Evolutionary conservation across 2,329 filamentous ascomycete species (phyloP).

Genomic region (Graphiopsis chlorocephala): DNA sequence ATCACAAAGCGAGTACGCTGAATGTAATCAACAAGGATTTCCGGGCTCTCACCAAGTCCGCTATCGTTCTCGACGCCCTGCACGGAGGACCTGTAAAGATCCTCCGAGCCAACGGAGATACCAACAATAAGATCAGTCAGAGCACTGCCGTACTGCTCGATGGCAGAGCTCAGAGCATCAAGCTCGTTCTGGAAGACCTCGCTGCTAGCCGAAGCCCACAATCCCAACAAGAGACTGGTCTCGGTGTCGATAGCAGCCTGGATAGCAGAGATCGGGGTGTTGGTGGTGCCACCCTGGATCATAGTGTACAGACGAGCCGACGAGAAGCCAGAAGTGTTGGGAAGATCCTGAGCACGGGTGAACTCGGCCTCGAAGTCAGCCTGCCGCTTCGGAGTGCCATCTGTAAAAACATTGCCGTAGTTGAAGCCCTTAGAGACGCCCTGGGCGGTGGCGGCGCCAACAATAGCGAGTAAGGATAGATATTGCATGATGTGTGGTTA

Average conservation of each 20-base stretch:
- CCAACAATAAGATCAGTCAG: constrained; percentile 63
- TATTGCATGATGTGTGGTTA: constrained; percentile 2
- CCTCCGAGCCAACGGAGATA: constrained; percentile 84
- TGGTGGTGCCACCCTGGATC: constrained; percentile 65
- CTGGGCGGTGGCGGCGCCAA: constrained; percentile 36
- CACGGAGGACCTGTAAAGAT: constrained; percentile 65
- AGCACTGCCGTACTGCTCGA: constrained; percentile 63
- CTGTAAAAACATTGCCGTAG: constrained; percentile 63
- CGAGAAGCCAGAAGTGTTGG: constrained; percentile 64
- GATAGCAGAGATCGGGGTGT: constrained; percentile 65
- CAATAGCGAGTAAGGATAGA: constrained; percentile 29
- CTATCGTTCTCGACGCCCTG: constrained; percentile 63
- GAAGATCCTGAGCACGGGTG: constrained; percentile 61
- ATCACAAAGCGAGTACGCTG: constrained; percentile 63
- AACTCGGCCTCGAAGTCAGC: constrained; percentile 70
- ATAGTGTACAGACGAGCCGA: constrained; percentile 74
- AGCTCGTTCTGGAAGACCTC: constrained; percentile 69
- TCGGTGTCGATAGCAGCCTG: constrained; percentile 78
- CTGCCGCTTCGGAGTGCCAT: constrained; percentile 59
- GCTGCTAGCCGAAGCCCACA: constrained; percentile 61
- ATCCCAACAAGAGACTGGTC: constrained; percentile 73
- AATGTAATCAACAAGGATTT: constrained; percentile 67
- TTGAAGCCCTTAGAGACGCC: constrained; percentile 62
- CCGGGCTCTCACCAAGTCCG: constrained; percentile 62
- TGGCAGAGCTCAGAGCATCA: constrained; percentile 66